phyloP scores from a whole-genome alignment of 2,329 filamentous ascomycete species.

The Aspergillus unguis region DNA sequence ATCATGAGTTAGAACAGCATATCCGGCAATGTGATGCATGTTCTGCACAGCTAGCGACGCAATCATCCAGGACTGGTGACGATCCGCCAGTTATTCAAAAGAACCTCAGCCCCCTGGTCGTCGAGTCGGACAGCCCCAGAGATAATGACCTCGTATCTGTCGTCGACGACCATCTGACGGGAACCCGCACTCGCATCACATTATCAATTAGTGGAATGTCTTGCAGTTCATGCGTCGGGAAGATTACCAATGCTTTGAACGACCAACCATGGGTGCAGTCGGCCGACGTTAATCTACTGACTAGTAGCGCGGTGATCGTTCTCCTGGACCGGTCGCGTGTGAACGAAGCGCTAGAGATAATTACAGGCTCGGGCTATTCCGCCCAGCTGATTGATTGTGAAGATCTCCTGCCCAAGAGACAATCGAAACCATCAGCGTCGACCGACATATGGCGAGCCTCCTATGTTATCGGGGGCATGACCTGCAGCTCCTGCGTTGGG shows the following conservation, averaged over 20 bases:
- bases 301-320: constrained; percentile 10
- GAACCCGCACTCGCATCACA: neutral
- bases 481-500: constrained; percentile 55
- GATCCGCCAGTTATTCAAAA: neutral
- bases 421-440: neutral
- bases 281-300: constrained; percentile 13
- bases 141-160: neutral
- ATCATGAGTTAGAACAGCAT: neutral
- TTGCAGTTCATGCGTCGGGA: constrained; percentile 10
- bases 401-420: neutral
- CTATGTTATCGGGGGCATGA: constrained; percentile 52
- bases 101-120: neutral
- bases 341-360: constrained; percentile 11
- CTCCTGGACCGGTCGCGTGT: constrained; percentile 10
- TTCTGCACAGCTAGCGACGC: constrained; percentile 2
- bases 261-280: constrained; percentile 7
- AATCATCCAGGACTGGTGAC: neutral
- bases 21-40: constrained; percentile 3
- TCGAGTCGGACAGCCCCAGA: neutral
- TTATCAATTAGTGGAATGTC: constrained; percentile 8
- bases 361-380: constrained; percentile 9
- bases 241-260: constrained; percentile 9
- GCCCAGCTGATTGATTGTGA: neutral
- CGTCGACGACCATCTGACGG: neutral
- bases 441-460: neutral